phyloP scores from a whole-genome alignment of 768 basidiomycete genomes.

The Mycena albidolilacea region DNA sequence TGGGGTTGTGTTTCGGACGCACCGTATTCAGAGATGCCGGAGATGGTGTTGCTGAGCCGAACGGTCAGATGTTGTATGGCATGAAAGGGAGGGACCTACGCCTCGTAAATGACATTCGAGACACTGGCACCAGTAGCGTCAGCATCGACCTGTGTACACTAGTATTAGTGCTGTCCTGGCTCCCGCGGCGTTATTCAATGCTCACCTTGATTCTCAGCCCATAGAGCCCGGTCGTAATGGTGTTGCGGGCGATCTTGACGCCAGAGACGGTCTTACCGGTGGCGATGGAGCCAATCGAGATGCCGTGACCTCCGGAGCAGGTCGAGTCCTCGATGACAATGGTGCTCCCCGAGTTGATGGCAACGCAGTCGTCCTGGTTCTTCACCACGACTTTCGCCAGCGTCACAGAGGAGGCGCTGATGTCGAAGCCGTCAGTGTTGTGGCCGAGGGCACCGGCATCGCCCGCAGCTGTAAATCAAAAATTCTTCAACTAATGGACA shows the following conservation, averaged over 20 bases:
- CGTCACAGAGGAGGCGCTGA: slow-evolving; percentile 31
- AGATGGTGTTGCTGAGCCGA: slow-evolving; percentile 30
- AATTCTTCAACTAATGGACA: too few species aligned
- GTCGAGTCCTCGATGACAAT: slow-evolving; percentile 51
- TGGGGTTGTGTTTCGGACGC: too few species aligned
- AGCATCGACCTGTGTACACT: slow-evolving; percentile 28
- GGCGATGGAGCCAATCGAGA: slow-evolving; percentile 62
- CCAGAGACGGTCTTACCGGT: slow-evolving; percentile 52
- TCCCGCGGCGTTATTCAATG: too few species aligned
- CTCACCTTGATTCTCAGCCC: slow-evolving; percentile 41
- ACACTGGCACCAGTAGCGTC: slow-evolving; percentile 36
- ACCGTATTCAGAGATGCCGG: slow-evolving; percentile 41
- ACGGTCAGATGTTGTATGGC: too few species aligned
- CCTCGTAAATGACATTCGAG: slow-evolving; percentile 26
- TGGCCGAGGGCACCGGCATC: slow-evolving; percentile 34
- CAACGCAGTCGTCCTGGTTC: slow-evolving; percentile 41
- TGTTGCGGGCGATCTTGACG: slow-evolving; percentile 56
- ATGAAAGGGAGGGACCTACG: background rate
- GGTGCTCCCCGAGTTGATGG: slow-evolving; percentile 38
- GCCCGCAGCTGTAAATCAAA: slow-evolving; percentile 27
- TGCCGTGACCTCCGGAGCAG: slow-evolving; percentile 64
- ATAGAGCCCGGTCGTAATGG: slow-evolving; percentile 45
- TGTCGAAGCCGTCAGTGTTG: slow-evolving; percentile 43
- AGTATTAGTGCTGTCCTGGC: too few species aligned
- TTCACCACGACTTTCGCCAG: slow-evolving; percentile 29